These are phyloP conservation scores for Mucor indicus DNA, from an alignment of 371 early-diverging fungal genomes.

Conservation along the genomic window DNA sequence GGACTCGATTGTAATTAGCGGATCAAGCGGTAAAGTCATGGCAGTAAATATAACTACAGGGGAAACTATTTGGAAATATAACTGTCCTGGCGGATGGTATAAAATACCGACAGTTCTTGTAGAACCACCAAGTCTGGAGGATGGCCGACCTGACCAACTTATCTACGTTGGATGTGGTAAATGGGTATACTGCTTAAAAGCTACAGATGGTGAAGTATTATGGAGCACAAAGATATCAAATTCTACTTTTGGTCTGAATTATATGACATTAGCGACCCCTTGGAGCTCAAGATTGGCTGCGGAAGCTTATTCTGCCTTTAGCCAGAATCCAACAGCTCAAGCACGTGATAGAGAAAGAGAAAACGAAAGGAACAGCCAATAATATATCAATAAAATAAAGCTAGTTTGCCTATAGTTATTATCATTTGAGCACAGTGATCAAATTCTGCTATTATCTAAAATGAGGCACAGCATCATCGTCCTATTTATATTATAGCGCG, in stretches of 20 bases:
- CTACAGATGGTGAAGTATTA: conserved; percentile 17
- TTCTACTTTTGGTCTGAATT: conserved; percentile 14
- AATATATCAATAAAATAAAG: too few species aligned
- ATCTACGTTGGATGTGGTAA: conserved; percentile 29
- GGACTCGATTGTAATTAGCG: too few species aligned
- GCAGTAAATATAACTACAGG: background rate
- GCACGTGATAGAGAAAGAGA: conserved; percentile 2
- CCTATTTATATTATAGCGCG: too few species aligned
- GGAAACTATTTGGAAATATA: background rate
- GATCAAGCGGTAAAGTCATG: background rate
- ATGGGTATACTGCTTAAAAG: conserved; percentile 24
- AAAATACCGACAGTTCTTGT: conserved; percentile 24
- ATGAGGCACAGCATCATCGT: too few species aligned
- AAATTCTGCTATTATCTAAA: too few species aligned
- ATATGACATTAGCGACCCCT: conserved; percentile 35
- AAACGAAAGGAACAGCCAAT: too few species aligned
- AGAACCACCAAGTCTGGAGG: conserved; percentile 15
- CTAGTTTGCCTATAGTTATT: too few species aligned
- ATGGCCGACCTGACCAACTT: background rate
- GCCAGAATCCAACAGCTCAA: conserved; percentile 12
- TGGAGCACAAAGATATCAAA: conserved; percentile 25
- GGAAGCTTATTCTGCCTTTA: conserved; percentile 19
- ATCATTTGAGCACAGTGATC: too few species aligned
- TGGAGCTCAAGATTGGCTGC: conserved; percentile 37
- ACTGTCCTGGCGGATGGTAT: background rate